phyloP scores from a whole-genome alignment of 306 rosid genomes.

The Abrus pulchellus region DNA sequence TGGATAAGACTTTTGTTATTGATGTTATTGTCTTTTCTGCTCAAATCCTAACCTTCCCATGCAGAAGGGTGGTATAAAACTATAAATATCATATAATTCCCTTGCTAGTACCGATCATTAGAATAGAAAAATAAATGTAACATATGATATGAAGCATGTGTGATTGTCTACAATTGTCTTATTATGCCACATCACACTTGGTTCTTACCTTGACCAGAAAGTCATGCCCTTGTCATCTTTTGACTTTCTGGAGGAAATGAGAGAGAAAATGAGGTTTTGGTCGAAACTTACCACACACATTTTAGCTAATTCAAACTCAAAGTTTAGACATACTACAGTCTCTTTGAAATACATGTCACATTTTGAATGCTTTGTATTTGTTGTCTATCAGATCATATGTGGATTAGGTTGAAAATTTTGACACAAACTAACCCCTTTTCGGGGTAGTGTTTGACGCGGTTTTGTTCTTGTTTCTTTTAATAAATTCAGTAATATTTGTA shows the following conservation, averaged over 20 bases:
- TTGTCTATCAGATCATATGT: conserved; percentile 31
- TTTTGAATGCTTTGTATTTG: conserved; percentile 44
- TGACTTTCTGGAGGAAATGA: conserved; percentile 23
- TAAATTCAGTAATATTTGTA: neutral
- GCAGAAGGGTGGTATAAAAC: too few species aligned
- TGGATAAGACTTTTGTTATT: too few species aligned
- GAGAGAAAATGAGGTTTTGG: conserved; percentile 41
- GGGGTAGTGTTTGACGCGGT: conserved; percentile 57
- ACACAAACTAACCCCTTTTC: conserved; percentile 36
- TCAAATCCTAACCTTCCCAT: too few species aligned
- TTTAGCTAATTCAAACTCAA: neutral
- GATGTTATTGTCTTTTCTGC: too few species aligned
- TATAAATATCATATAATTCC: neutral
- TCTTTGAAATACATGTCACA: neutral
- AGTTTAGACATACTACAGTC: neutral
- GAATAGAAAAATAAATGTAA: neutral
- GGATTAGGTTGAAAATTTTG: conserved; percentile 44
- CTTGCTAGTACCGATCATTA: neutral
- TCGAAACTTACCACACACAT: conserved; percentile 1
- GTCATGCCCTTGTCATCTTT: conserved; percentile 42
- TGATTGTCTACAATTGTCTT: neutral
- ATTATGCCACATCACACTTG: conserved; percentile 2
- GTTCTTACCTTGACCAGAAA: conserved; percentile 48
- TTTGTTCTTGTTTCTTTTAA: neutral
- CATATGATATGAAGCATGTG: conserved; percentile 13